phyloP scores from a whole-genome alignment of 1,139 yeast genomes.

The Lodderomyces orthopsilosis region DNA sequence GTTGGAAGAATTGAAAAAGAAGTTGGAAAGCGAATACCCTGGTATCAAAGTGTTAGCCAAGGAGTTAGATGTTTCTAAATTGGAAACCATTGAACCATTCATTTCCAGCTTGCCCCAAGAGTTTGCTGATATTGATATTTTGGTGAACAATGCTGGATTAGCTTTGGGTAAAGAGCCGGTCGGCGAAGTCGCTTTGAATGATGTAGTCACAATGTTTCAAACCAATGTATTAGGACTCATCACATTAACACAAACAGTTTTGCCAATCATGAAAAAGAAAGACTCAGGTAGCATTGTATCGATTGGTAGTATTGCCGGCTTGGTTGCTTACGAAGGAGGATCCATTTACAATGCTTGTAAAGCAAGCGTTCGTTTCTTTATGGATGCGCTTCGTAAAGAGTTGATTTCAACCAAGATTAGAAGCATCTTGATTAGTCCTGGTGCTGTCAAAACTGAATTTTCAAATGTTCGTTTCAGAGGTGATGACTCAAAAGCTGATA shows the following conservation, averaged over 20 bases:
- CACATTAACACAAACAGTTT: constrained; percentile 62
- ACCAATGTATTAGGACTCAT: constrained; percentile 76
- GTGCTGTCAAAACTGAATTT: constrained; percentile 52
- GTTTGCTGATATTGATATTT: constrained; percentile 56
- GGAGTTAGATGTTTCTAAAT: constrained; percentile 59
- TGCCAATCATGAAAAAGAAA: constrained; percentile 59
- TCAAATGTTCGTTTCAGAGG: constrained; percentile 47
- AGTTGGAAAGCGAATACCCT: constrained; percentile 46
- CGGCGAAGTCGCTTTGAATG: constrained; percentile 53
- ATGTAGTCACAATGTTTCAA: constrained; percentile 61
- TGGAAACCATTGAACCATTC: constrained; percentile 50
- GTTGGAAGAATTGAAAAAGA: constrained; percentile 44
- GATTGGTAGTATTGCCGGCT: constrained; percentile 51
- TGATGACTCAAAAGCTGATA: constrained; percentile 39
- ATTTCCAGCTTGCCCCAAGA: constrained; percentile 50
- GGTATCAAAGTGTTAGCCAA: constrained; percentile 46
- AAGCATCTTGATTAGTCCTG: constrained; percentile 50
- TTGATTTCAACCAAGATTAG: constrained; percentile 44
- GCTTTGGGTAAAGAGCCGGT: constrained; percentile 69
- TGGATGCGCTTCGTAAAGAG: constrained; percentile 49
- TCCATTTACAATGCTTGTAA: constrained; percentile 51
- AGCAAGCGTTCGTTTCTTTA: constrained; percentile 46
- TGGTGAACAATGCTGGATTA: constrained; percentile 81
- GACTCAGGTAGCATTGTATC: constrained; percentile 49
- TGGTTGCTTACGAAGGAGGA: constrained; percentile 53